phyloP scores from a whole-genome alignment of 2,329 filamentous ascomycete species.

The Sporothrix humicola region DNA sequence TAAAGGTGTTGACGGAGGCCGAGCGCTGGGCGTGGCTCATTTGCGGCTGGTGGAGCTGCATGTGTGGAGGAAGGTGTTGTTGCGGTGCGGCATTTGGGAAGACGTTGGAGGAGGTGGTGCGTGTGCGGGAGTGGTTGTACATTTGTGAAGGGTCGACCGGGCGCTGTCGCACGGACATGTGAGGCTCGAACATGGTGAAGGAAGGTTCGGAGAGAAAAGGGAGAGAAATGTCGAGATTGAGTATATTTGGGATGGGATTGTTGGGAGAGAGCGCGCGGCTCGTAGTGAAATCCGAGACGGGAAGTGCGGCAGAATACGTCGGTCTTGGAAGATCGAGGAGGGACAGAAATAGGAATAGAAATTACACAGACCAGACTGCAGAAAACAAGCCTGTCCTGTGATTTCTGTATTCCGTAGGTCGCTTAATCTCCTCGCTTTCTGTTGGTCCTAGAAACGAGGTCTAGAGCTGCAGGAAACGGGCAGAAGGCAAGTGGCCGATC shows the following conservation, averaged over 20 bases:
- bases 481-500: constrained; percentile 12
- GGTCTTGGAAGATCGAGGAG: too few relatives aligned
- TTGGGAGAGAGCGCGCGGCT: background rate
- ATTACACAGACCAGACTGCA: background rate
- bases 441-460: background rate
- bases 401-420: constrained; percentile 1
- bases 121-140: constrained; percentile 61
- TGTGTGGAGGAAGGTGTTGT: constrained; percentile 42
- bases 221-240: constrained; percentile 2
- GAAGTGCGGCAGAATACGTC: constrained; percentile 24
- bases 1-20: constrained; percentile 71
- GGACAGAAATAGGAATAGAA: background rate
- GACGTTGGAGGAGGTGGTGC: constrained; percentile 62
- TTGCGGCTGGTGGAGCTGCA: constrained; percentile 45
- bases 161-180: constrained; percentile 43
- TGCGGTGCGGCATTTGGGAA: constrained; percentile 49
- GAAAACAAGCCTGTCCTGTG: background rate
- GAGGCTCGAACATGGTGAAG: constrained; percentile 43
- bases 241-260: too few relatives aligned
- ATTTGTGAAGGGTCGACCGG: constrained; percentile 43
- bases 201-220: background rate
- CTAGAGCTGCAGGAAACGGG: background rate
- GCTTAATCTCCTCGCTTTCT: constrained; percentile 6
- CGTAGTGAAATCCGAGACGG: constrained; percentile 8
- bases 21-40: constrained; percentile 58